Evolutionary conservation across 23 red algal species (phyloP).

Genomic region (Pyropia haitanensis): DNA sequence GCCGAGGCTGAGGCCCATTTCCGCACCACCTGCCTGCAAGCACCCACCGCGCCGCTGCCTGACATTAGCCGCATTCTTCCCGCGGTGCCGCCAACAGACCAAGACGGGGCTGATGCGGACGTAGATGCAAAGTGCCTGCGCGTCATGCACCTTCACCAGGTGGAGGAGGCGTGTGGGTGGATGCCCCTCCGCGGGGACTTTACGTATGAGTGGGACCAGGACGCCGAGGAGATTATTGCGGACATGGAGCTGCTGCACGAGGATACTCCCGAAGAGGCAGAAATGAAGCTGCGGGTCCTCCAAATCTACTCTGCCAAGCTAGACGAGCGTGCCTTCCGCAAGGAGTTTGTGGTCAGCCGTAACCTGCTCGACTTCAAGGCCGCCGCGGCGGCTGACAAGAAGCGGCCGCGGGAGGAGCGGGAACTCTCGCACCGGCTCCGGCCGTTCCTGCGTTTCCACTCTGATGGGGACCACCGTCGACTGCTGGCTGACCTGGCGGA

Average conservation of each 20-base stretch:
- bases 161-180: constrained; percentile 87
- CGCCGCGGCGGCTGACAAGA: constrained; percentile 37
- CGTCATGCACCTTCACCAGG: constrained; percentile 92
- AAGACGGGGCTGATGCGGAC: constrained; percentile 33
- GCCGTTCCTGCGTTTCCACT: constrained; percentile 75
- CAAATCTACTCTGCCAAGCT: constrained; percentile 84
- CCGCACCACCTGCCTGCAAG: constrained; percentile 46
- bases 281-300: constrained; percentile 79
- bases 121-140: constrained; percentile 61
- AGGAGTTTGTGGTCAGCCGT: constrained; percentile 71
- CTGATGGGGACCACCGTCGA: constrained; percentile 37
- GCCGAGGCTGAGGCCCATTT: constrained; percentile 66
- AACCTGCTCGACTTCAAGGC: constrained; percentile 75
- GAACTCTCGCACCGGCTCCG: constrained; percentile 66
- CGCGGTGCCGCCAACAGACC: constrained; percentile 9
- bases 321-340: constrained; percentile 67
- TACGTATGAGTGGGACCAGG: constrained; percentile 98
- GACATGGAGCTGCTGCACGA: constrained; percentile 83
- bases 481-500: constrained; percentile 48
- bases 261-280: constrained; percentile 54
- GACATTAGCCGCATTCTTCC: constrained; percentile 20
- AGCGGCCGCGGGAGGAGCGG: constrained; percentile 58
- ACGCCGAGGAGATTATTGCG: constrained; percentile 88
- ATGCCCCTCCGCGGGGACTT: constrained; percentile 95
- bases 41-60: constrained; percentile 39